Percentiles rank a stretch among this genome's conserved stretches.
phyloP scores from a whole-genome alignment of 495 filamentous ascomycete genomes.

The Tuber umbilicatum region DNA sequence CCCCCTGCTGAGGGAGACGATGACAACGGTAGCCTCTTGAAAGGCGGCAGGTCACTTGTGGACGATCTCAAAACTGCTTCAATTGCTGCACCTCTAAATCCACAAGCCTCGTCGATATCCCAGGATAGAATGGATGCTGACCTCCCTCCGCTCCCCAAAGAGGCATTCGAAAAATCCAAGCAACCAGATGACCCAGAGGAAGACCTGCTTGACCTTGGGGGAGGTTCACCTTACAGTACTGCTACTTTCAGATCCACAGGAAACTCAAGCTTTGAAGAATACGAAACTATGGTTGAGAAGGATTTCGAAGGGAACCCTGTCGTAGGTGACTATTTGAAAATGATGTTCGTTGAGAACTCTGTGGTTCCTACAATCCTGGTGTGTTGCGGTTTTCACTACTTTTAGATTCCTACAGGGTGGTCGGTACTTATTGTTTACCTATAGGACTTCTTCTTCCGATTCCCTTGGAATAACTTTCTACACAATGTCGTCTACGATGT shows the following conservation, averaged over 20 bases:
- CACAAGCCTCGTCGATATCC: conserved; percentile 21
- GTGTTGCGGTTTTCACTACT: conserved; percentile 43
- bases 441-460: conserved; percentile 92
- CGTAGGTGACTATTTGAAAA: conserved; percentile 94
- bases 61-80: conserved; percentile 32
- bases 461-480: conserved; percentile 99
- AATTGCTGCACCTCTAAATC: conserved; percentile 9
- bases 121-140: conserved; percentile 40
- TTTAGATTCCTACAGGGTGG: conserved; percentile 11
- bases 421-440: conserved; percentile 18
- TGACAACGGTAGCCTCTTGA: conserved; percentile 31
- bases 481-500: conserved; percentile 99
- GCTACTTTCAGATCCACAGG: conserved; percentile 36
- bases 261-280: conserved; percentile 40
- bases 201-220: conserved; percentile 38
- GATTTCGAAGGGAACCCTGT: conserved; percentile 71
- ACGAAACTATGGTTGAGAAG: conserved; percentile 48
- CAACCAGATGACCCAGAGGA: conserved; percentile 35
- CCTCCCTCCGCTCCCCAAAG: conserved; percentile 36
- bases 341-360: conserved; percentile 87
- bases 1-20: conserved; percentile 32
- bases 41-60: conserved; percentile 34
- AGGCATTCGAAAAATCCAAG: conserved; percentile 26
- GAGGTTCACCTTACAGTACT: conserved; percentile 36
- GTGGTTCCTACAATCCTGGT: conserved; percentile 95